A percentile compares a stretch with the other conserved stretches of the same genome.
Evolutionary conservation across 139 green algal genomes (phyloP).

Genomic region (Gonium pectorale): DNA sequence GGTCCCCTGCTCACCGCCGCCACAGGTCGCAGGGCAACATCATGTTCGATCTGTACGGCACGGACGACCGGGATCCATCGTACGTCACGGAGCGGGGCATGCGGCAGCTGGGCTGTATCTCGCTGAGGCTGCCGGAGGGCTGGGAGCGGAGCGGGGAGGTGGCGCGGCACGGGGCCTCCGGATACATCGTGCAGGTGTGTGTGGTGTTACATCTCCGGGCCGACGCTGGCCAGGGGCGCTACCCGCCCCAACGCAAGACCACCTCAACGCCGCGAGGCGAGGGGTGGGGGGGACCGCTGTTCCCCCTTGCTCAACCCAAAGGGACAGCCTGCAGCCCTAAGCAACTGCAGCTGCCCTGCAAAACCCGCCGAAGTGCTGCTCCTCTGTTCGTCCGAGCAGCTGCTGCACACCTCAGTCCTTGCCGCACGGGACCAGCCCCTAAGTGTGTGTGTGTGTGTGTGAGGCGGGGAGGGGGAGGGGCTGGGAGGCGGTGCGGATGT

Average conservation of each 20-base stretch:
- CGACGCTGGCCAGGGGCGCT: background rate
- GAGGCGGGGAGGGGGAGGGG: too few relatives aligned
- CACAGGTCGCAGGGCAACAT: constrained; percentile 9
- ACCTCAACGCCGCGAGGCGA: too few relatives aligned
- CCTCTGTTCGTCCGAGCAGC: too few relatives aligned
- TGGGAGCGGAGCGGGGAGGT: constrained; percentile 10
- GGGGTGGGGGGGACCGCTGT: too few relatives aligned
- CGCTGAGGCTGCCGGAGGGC: constrained; percentile 2
- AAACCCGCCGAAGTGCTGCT: background rate
- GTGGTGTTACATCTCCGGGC: background rate
- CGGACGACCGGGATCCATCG: background rate
- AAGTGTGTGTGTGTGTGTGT: too few relatives aligned
- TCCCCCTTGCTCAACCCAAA: background rate
- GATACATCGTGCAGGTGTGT: constrained; percentile 13
- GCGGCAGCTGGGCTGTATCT: background rate
- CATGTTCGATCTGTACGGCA: constrained; percentile 17
- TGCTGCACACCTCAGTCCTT: too few relatives aligned
- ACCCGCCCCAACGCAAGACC: background rate
- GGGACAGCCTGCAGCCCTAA: background rate
- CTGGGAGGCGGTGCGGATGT: too few relatives aligned
- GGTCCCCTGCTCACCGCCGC: background rate
- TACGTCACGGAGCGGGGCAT: constrained; percentile 10
- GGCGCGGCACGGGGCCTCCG: background rate
- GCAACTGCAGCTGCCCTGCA: too few relatives aligned
- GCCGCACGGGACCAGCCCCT: too few relatives aligned